These are phyloP conservation scores for Glycine soja DNA, from an alignment of 306 rosid genomes.

Conservation along the genomic window DNA sequence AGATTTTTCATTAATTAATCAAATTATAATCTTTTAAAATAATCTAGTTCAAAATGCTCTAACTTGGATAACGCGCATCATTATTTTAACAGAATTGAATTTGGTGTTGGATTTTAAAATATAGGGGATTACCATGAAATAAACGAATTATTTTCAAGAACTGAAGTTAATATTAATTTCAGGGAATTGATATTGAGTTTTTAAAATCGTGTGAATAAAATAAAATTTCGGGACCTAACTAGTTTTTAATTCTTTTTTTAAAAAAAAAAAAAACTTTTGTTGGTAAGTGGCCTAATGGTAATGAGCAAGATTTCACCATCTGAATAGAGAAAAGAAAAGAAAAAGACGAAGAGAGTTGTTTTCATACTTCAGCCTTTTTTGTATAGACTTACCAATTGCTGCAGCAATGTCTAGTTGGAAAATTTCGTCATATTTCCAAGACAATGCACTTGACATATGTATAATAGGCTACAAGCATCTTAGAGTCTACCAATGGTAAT, in stretches of 20 bases:
- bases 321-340: not conserved
- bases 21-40: not conserved
- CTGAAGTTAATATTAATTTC: not conserved
- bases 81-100: not conserved
- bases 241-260: not conserved
- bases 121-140: not conserved
- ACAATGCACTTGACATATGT: slow-evolving; percentile 33
- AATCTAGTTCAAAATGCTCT: not conserved
- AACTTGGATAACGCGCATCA: not conserved
- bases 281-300: not conserved
- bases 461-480: slow-evolving; percentile 35
- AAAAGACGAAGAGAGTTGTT: not conserved
- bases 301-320: not conserved
- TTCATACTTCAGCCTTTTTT: slow-evolving; percentile 7
- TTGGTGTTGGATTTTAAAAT: not conserved
- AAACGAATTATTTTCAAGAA: not conserved
- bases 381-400: not conserved
- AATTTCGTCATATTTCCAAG: slow-evolving; percentile 27
- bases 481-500: slow-evolving; percentile 40
- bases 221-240: not conserved
- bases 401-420: slow-evolving; percentile 32
- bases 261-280: not conserved
- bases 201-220: not conserved
- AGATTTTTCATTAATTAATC: not conserved
- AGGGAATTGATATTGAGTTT: not conserved